Conservation (phyloP, 176 grass and related monocot genomes). For the Rhipidocladum racemiflorum region DNA sequence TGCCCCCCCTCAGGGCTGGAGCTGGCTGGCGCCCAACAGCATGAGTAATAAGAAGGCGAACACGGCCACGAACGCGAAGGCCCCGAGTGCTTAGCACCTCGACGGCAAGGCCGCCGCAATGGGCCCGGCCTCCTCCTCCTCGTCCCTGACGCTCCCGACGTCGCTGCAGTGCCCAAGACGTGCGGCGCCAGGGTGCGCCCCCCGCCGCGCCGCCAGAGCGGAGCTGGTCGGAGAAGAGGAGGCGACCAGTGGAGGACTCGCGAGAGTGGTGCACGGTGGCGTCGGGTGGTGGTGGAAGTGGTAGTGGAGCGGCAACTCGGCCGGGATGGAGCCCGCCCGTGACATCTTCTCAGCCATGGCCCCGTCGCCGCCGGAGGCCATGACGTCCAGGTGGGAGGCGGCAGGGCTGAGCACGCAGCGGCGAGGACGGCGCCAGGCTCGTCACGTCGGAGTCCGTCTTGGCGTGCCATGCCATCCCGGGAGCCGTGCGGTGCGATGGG, state of each 20-base stretch:
- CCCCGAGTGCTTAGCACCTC: slow-evolving; percentile 66
- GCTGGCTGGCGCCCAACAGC: slow-evolving; percentile 88
- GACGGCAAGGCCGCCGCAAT: slow-evolving; percentile 10
- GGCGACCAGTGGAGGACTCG: slow-evolving; percentile 74
- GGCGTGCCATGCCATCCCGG: slow-evolving; percentile 66
- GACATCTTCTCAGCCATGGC: slow-evolving; percentile 56
- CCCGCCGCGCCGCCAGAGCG: slow-evolving; percentile 27
- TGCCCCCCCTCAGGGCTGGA: too few relatives aligned
- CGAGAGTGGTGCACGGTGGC: slow-evolving; percentile 77
- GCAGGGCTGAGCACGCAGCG: slow-evolving; percentile 91
- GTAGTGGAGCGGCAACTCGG: slow-evolving; percentile 74
- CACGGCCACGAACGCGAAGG: slow-evolving; percentile 59
- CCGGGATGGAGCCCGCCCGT: slow-evolving; percentile 64
- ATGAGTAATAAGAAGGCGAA: slow-evolving; percentile 89
- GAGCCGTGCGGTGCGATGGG: slow-evolving; percentile 28
- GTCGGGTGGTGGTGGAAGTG: slow-evolving; percentile 42
- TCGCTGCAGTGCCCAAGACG: slow-evolving; percentile 43
- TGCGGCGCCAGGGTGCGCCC: slow-evolving; percentile 46
- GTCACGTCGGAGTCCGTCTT: slow-evolving; percentile 96
- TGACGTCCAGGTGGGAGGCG: slow-evolving; percentile 55
- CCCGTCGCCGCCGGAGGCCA: slow-evolving; percentile 7
- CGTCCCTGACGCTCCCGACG: slow-evolving; percentile 25
- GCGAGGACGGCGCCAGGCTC: slow-evolving; percentile 84
- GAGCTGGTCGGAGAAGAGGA: slow-evolving; percentile 69
- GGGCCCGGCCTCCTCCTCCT: slow-evolving; percentile 11